phyloP scores from a whole-genome alignment of 345 rosid genomes.

The Syzygium aromaticum region DNA sequence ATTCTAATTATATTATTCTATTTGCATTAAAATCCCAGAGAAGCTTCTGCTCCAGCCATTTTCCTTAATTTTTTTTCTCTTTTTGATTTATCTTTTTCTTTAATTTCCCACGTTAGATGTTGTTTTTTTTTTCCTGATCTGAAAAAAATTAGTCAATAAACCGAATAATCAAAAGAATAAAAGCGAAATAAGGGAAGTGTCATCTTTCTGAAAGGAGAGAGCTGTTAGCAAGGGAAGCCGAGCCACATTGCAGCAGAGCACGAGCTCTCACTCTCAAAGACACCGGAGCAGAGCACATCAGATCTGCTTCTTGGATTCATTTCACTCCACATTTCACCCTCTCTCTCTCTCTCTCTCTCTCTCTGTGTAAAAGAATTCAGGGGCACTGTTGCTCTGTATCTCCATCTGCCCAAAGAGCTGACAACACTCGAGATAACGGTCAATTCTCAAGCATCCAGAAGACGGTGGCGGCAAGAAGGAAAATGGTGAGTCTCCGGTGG shows the following conservation, averaged over 20 bases:
- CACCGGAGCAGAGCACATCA: slow-evolving; percentile 10
- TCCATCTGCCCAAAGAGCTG: background rate
- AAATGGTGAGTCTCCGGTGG: slow-evolving; percentile 19
- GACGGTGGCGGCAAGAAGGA: background rate
- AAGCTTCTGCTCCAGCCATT: slow-evolving; percentile 3
- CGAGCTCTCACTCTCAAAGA: background rate
- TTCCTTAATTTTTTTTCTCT: background rate
- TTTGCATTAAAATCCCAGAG: background rate
- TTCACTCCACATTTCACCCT: background rate
- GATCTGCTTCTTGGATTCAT: slow-evolving; percentile 29
- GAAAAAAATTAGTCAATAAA: background rate
- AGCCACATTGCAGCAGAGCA: background rate
- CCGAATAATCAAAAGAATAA: background rate
- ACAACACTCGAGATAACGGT: background rate
- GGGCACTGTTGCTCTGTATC: background rate
- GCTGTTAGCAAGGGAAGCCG: background rate
- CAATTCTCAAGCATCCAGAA: background rate
- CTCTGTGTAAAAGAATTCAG: background rate
- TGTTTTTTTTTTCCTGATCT: background rate
- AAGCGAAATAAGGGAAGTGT: background rate
- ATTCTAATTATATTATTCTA: background rate
- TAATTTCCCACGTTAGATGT: too few relatives aligned
- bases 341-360: background rate
- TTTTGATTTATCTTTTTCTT: background rate
- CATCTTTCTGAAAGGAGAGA: background rate